These are phyloP conservation scores for Clonostachys byssicola DNA, from an alignment of 2,329 filamentous ascomycete genomes.

Conservation along the genomic window DNA sequence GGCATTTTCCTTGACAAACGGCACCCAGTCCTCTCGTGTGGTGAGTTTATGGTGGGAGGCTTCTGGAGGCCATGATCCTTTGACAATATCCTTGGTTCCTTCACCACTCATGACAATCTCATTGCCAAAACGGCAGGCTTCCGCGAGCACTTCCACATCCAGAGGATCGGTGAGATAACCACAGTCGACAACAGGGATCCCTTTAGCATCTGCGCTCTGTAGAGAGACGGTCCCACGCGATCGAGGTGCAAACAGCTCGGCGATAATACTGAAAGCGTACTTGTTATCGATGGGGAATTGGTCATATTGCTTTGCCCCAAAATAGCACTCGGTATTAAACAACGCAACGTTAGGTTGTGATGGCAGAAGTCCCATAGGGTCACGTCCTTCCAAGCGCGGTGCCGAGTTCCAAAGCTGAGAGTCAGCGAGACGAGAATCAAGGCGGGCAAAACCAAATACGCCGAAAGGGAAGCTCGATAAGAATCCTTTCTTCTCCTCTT, in stretches of 20 bases:
- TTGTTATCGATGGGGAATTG: constrained; percentile 48
- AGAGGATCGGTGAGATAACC: constrained; percentile 50
- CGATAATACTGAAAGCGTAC: constrained; percentile 53
- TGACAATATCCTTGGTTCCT: constrained; percentile 54
- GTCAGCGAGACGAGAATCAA: constrained; percentile 53
- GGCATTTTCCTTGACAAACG: constrained; percentile 52
- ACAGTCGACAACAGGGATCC: constrained; percentile 54
- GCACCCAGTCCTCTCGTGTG: constrained; percentile 52
- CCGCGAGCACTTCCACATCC: constrained; percentile 48
- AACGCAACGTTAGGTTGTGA: constrained; percentile 58
- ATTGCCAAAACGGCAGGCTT: constrained; percentile 37
- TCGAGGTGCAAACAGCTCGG: constrained; percentile 52
- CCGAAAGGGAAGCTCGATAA: constrained; percentile 61
- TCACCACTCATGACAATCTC: constrained; percentile 34
- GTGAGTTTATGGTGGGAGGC: constrained; percentile 46
- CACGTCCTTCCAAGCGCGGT: constrained; percentile 41
- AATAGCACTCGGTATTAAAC: constrained; percentile 59
- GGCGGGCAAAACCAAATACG: constrained; percentile 55
- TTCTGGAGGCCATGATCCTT: constrained; percentile 53
- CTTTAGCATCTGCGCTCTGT: constrained; percentile 37
- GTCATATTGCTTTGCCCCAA: constrained; percentile 52
- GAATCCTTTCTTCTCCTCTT: constrained; percentile 52
- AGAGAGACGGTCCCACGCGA: constrained; percentile 52
- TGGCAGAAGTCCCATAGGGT: constrained; percentile 57
- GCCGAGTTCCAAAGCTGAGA: constrained; percentile 50